A percentile compares a stretch with the other conserved stretches of the same genome.
Conservation (phyloP, 352 stramenopile genomes). For the Phytophthora ramorum region DNA sequence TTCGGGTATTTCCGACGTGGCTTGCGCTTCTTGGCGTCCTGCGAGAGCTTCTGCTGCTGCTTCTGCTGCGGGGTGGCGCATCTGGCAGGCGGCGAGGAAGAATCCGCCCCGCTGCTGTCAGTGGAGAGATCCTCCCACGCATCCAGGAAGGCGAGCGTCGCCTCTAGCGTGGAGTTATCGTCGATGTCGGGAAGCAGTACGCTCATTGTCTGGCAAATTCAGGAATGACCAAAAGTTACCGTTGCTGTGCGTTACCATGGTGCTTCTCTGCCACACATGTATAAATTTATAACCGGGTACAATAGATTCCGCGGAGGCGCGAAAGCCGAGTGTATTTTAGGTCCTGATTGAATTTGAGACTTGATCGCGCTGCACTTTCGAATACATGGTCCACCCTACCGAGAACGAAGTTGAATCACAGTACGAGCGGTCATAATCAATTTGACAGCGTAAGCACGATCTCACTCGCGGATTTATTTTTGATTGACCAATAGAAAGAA, state of each 20-base stretch:
- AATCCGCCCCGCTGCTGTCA: not conserved
- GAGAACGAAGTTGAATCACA: no score
- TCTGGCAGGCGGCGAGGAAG: not conserved
- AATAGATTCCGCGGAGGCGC: no score
- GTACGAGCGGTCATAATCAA: not conserved
- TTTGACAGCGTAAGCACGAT: not conserved
- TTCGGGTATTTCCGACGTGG: constrained; percentile 25
- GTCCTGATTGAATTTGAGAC: no score
- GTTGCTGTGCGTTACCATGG: no score
- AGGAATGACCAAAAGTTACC: constrained; percentile 1
- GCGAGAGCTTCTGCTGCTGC: constrained; percentile 8
- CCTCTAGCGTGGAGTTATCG: constrained; percentile 26
- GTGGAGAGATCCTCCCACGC: constrained; percentile 2
- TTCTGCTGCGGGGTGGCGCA: constrained; percentile 25
- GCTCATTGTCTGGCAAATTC: constrained; percentile 11
- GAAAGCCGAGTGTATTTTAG: no score
- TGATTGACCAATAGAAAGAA: not conserved
- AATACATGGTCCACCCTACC: no score
- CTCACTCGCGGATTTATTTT: not conserved
- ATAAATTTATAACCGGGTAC: no score
- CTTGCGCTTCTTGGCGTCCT: constrained; percentile 4
- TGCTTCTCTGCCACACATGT: no score
- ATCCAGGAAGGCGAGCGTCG: constrained; percentile 31
- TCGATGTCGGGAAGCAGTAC: constrained; percentile 17
- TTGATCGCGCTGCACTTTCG: no score